Evolutionary conservation across 2,329 filamentous ascomycete species (phyloP), one percentile per base, ranked within the genome.

Genomic region (Endocalyx cinctus): DNA sequence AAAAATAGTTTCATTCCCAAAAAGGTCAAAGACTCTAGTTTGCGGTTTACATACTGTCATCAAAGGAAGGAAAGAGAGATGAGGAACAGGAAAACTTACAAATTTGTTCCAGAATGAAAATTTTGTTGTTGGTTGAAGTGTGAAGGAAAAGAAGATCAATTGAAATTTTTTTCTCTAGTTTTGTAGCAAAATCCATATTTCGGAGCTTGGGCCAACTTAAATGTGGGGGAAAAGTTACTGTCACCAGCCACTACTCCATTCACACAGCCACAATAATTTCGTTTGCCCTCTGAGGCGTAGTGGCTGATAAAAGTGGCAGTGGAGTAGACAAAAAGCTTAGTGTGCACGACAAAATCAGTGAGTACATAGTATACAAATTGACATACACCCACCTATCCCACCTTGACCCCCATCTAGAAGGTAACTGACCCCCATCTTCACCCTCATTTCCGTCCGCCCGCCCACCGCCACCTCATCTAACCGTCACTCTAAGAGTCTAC

Each of bases 21-120:
- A 70, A 83, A 80, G 51, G 51, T 94, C 87, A 92, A 92, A 94
- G 87, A 94, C 87, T 94, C 87, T 94, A 94, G 64, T 63, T 67
- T 72, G 81, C 77, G 83, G 84, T 87, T 82, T 75, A 72, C 69
- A 70, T 62, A 62, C 67, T 87, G 80, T 89, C 86, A 90, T 90
- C 86, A 69, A 57, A 47, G 20, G 47, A 50, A 46, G 39, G 33
- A 28, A 19, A 25, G 13, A 28, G n/a, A 14, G 27, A 23, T 23
- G 13, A 31, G 17, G 26, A 15, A 16, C 10, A 25, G 12, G 23
- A 30, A 31, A 8, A 51, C 47, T 48, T 40, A 51, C 47, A 36
- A 25, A n/a, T n/a, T n/a, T n/a, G n/a, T n/a, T n/a, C n/a, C n/a
- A n/a, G 37, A 39, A 39, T 17, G 36, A 29, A 31, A 26, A 23